Conservation (phyloP, 352 stramenopile genomes). For the Globisporangium nagaii region DNA sequence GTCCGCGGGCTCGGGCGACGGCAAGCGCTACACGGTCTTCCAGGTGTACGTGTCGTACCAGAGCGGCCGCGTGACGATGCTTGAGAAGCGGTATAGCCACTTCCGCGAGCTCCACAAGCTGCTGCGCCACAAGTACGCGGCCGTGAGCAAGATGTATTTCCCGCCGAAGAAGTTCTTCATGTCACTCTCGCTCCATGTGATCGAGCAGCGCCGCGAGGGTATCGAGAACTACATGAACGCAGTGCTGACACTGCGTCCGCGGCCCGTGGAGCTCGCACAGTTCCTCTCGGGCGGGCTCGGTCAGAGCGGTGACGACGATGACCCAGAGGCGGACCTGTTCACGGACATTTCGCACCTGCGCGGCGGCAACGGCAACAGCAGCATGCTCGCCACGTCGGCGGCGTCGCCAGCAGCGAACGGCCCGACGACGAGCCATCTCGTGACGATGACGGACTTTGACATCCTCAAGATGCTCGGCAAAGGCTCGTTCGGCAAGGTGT, state of each 20-base stretch:
- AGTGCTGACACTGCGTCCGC: slow-evolving; percentile 60
- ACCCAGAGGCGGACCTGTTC: slow-evolving; percentile 48
- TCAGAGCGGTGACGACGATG: slow-evolving; percentile 48
- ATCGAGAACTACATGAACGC: slow-evolving; percentile 85
- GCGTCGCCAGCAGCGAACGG: background rate
- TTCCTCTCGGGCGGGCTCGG: slow-evolving; percentile 50
- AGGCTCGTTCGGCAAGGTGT: slow-evolving; percentile 97
- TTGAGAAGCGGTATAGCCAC: slow-evolving; percentile 79
- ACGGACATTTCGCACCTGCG: slow-evolving; percentile 22
- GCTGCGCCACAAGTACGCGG: slow-evolving; percentile 71
- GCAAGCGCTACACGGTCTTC: slow-evolving; percentile 77
- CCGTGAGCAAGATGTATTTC: slow-evolving; percentile 79
- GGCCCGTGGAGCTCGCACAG: slow-evolving; percentile 57
- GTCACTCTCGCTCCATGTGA: slow-evolving; percentile 82
- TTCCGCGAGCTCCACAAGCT: slow-evolving; percentile 83
- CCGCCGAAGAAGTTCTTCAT: slow-evolving; percentile 86
- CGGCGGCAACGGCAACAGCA: slow-evolving; percentile 5
- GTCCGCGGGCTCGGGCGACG: slow-evolving; percentile 16
- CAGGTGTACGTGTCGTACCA: slow-evolving; percentile 74
- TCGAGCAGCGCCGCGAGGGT: slow-evolving; percentile 75
- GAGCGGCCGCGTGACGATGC: slow-evolving; percentile 47
- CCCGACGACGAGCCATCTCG: slow-evolving; percentile 12
- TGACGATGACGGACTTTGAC: slow-evolving; percentile 90
- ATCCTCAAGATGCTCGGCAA: slow-evolving; percentile 98
- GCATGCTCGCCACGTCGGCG: slow-evolving; percentile 13